Conservation (phyloP, 139 green algal species). For the Coccomyxa sp. region DNA sequence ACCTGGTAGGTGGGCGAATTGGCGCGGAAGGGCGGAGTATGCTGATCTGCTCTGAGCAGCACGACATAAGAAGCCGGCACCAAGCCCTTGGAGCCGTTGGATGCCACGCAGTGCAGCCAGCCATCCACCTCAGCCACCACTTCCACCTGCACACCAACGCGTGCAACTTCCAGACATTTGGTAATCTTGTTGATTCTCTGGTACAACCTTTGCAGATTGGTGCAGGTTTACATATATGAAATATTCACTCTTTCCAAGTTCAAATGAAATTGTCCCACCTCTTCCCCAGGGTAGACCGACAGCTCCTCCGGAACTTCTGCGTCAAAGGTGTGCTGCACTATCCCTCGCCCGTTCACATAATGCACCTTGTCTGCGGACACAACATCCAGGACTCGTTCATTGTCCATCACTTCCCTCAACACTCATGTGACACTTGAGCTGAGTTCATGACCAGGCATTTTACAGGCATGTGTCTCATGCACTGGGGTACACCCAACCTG, state of each 20-base stretch:
- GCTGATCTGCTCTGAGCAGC: slow-evolving; percentile 10
- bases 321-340: slow-evolving; percentile 14
- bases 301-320: slow-evolving; percentile 16
- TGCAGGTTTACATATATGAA: no score
- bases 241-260: no score
- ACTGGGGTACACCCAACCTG: not conserved
- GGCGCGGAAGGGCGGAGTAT: no score
- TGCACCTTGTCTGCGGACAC: slow-evolving; percentile 14
- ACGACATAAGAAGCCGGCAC: slow-evolving; percentile 36
- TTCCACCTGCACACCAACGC: slow-evolving; percentile 19
- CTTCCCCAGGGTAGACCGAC: slow-evolving; percentile 11
- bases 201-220: no score
- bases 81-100: slow-evolving; percentile 24
- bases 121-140: slow-evolving; percentile 51
- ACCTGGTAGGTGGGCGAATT: not conserved
- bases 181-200: no score
- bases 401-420: not conserved
- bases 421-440: not conserved
- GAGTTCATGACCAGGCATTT: not conserved
- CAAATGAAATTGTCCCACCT: slow-evolving; percentile 7
- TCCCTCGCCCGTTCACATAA: slow-evolving; percentile 10
- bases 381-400: not conserved
- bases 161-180: no score
- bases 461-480: not conserved
- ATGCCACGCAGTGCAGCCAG: slow-evolving; percentile 40